Percentiles rank a stretch among this genome's conserved stretches.
These are phyloP conservation scores for Parathielavia hyrcaniae DNA, from an alignment of 495 filamentous ascomycete species.

Conservation along the genomic window DNA sequence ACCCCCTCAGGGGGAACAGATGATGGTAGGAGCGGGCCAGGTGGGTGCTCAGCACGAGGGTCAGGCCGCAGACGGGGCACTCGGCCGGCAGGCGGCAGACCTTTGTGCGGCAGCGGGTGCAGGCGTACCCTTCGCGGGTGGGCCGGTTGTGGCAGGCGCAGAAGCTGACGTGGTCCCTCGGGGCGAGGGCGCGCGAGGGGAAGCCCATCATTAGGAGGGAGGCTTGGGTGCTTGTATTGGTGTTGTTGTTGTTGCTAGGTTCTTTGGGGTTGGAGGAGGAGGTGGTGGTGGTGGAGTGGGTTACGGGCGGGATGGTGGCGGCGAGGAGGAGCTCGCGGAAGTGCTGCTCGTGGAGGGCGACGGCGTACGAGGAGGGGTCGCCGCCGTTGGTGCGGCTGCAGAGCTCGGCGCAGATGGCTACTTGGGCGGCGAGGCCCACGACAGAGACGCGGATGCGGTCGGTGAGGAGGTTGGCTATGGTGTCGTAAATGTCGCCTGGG, in stretches of 20 bases:
- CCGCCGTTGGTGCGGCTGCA: constrained; percentile 76
- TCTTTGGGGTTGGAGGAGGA: background rate
- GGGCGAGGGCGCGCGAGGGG: constrained; percentile 79
- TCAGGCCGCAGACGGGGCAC: constrained; percentile 85
- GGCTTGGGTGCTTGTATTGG: constrained; percentile 47
- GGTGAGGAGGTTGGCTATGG: constrained; percentile 64
- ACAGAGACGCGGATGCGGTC: constrained; percentile 83
- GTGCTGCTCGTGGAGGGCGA: constrained; percentile 83
- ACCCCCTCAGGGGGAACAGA: constrained; percentile 84
- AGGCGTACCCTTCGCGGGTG: constrained; percentile 81
- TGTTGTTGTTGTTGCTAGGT: background rate
- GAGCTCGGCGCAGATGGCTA: constrained; percentile 89
- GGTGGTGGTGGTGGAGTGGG: constrained; percentile 45
- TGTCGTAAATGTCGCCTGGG: constrained; percentile 91
- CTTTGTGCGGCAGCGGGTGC: constrained; percentile 80
- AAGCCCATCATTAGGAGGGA: constrained; percentile 97
- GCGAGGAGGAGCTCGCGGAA: constrained; percentile 84
- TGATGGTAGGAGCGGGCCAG: constrained; percentile 93
- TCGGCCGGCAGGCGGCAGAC: constrained; percentile 89
- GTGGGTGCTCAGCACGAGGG: constrained; percentile 94
- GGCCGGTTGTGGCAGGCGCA: constrained; percentile 89
- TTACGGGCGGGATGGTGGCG: constrained; percentile 80
- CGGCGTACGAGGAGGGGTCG: constrained; percentile 66
- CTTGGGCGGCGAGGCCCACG: constrained; percentile 82
- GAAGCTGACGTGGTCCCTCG: constrained; percentile 55